These are phyloP conservation scores for Ampelomyces quisqualis DNA, from an alignment of 2,329 filamentous ascomycete genomes.

Conservation along the genomic window DNA sequence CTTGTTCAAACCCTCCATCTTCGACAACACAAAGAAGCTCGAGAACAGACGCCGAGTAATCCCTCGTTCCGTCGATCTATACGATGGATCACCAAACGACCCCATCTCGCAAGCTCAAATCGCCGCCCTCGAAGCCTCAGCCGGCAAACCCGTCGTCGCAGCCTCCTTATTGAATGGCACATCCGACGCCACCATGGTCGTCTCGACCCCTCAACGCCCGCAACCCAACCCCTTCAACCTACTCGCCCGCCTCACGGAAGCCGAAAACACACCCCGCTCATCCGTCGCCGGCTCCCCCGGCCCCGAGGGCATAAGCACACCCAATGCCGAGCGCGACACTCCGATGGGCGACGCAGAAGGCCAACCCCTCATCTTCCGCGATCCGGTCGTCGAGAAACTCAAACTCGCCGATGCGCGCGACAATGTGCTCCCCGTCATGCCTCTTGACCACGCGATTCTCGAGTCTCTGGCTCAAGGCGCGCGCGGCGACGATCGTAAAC, in stretches of 20 bases:
- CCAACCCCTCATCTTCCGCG: constrained; percentile 42
- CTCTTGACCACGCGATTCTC: constrained; percentile 86
- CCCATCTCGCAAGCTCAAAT: constrained; percentile 82
- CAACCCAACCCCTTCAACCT: constrained; percentile 66
- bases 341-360: constrained; percentile 46
- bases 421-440: constrained; percentile 74
- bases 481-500: constrained; percentile 86
- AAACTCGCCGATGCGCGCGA: constrained; percentile 68
- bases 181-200: constrained; percentile 45
- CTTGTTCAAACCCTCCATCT: constrained; percentile 85
- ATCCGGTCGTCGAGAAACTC: constrained; percentile 52
- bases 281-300: constrained; percentile 86
- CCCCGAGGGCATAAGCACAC: constrained; percentile 79
- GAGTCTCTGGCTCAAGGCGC: constrained; percentile 86
- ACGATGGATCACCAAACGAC: constrained; percentile 90
- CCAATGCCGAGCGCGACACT: constrained; percentile 53
- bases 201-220: constrained; percentile 54
- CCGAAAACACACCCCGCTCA: constrained; percentile 75
- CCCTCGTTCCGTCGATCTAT: constrained; percentile 86
- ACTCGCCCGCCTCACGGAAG: constrained; percentile 66
- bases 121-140: constrained; percentile 58
- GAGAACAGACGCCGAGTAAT: constrained; percentile 76
- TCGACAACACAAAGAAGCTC: constrained; percentile 80
- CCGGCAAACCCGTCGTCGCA: constrained; percentile 36
- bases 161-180: constrained; percentile 27